Conservation (phyloP, 2,329 filamentous ascomycete genomes). For the Fusarium sp. region DNA sequence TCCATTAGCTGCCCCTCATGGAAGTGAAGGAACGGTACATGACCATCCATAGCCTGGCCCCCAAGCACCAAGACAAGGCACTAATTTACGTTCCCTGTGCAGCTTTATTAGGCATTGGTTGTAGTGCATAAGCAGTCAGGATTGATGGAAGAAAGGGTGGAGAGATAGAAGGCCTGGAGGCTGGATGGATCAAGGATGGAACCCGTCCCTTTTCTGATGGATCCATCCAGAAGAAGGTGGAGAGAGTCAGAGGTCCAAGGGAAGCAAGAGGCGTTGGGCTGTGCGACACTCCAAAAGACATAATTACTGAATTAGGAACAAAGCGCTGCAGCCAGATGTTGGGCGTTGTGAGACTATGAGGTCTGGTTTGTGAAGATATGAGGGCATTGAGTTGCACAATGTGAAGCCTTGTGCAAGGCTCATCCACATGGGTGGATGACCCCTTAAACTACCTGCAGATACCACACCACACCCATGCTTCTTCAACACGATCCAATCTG, state of each 20-base stretch:
- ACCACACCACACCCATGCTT: constrained; percentile 16
- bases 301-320: background rate
- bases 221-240: constrained; percentile 20
- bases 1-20: constrained; percentile 8
- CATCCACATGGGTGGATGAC: background rate
- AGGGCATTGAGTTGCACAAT: constrained; percentile 14
- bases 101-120: constrained; percentile 33
- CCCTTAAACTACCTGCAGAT: constrained; percentile 18
- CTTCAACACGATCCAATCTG: constrained; percentile 28
- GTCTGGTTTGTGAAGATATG: background rate
- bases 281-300: constrained; percentile 12
- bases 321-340: background rate
- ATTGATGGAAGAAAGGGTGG: constrained; percentile 41
- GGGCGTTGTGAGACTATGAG: background rate
- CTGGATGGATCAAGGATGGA: constrained; percentile 35
- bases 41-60: constrained; percentile 19
- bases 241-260: constrained; percentile 4
- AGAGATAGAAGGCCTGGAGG: constrained; percentile 17
- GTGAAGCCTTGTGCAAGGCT: constrained; percentile 6
- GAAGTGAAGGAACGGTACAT: constrained; percentile 12
- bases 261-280: constrained; percentile 10
- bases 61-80: constrained; percentile 38
- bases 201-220: constrained; percentile 35
- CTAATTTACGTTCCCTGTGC: constrained; percentile 42
- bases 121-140: constrained; percentile 31